Percentiles rank a stretch among this genome's conserved stretches.
phyloP scores from a whole-genome alignment of 2,329 filamentous ascomycete species.

The Colletotrichum navitas region DNA sequence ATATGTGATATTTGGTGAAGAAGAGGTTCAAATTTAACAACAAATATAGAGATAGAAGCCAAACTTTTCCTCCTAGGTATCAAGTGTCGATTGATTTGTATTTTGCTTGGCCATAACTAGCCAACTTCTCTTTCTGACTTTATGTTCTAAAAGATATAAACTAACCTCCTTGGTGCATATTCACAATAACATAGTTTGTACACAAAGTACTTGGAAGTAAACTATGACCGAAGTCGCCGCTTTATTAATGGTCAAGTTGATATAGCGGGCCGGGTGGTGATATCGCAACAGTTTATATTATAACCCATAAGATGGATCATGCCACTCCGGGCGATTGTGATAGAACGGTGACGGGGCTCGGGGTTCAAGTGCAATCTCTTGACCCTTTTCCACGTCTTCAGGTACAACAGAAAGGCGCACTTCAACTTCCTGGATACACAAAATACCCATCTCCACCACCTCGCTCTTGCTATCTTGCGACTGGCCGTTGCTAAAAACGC shows the following conservation, averaged over 20 bases:
- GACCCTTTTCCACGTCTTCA: conserved; percentile 8
- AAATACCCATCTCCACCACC: conserved; percentile 28
- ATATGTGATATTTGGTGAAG: too few relatives aligned
- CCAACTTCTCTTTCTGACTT: neutral
- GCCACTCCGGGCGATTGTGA: conserved; percentile 31
- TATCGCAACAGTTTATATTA: too few relatives aligned
- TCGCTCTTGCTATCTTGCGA: neutral
- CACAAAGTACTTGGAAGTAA: neutral
- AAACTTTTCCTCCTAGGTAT: too few relatives aligned
- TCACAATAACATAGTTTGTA: neutral
- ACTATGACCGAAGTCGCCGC: neutral
- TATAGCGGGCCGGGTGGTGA: conserved; percentile 59
- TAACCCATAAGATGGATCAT: neutral
- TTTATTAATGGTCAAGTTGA: neutral
- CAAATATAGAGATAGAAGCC: too few relatives aligned
- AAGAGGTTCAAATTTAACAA: too few relatives aligned
- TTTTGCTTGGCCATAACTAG: too few relatives aligned
- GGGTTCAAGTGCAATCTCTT: neutral
- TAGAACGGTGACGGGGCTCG: conserved; percentile 25
- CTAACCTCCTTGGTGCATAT: neutral
- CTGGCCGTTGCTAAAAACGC: conserved; percentile 13
- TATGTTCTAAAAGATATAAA: too few relatives aligned
- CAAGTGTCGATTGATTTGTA: too few relatives aligned
- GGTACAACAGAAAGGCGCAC: conserved; percentile 14
- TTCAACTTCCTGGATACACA: conserved; percentile 28